A percentile compares a stretch with the other conserved stretches of the same genome.
These are phyloP conservation scores for Fusarium algeriense DNA, from an alignment of 2,329 filamentous ascomycete genomes.

Conservation along the genomic window DNA sequence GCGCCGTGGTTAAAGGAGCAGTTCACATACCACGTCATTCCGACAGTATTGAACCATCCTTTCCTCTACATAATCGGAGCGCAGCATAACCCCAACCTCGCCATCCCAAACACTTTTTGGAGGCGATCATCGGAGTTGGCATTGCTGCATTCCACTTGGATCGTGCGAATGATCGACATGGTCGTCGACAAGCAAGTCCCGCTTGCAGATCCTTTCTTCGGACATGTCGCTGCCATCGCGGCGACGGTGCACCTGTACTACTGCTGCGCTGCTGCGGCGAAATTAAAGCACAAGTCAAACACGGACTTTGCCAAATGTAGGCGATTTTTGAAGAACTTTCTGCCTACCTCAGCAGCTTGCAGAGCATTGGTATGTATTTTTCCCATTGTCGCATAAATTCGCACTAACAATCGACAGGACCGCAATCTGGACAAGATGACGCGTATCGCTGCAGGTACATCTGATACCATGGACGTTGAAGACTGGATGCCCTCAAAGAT, in stretches of 20 bases:
- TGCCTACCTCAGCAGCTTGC: constrained; percentile 61
- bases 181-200: constrained; percentile 62
- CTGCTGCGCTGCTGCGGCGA: constrained; percentile 62
- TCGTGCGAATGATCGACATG: constrained; percentile 67
- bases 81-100: constrained; percentile 63
- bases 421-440: constrained; percentile 62
- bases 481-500: constrained; percentile 67
- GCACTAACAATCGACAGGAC: constrained; percentile 53
- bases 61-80: constrained; percentile 66
- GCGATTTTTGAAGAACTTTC: constrained; percentile 62
- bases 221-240: constrained; percentile 63
- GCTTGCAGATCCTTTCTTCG: constrained; percentile 65
- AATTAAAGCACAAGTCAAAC: constrained; percentile 64
- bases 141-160: constrained; percentile 65
- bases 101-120: constrained; percentile 68
- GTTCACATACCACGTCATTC: constrained; percentile 65
- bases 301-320: constrained; percentile 65
- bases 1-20: constrained; percentile 65
- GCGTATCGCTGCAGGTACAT: constrained; percentile 60
- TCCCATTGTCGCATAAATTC: rapidly evolving
- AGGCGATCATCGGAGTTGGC: constrained; percentile 64
- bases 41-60: constrained; percentile 64
- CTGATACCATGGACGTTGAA: constrained; percentile 60
- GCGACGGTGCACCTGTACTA: constrained; percentile 67
- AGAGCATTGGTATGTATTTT: constrained; percentile 55